These are phyloP conservation scores for Scopulariopsis brevicaulis DNA, from an alignment of 2,329 filamentous ascomycete genomes.

Conservation along the genomic window DNA sequence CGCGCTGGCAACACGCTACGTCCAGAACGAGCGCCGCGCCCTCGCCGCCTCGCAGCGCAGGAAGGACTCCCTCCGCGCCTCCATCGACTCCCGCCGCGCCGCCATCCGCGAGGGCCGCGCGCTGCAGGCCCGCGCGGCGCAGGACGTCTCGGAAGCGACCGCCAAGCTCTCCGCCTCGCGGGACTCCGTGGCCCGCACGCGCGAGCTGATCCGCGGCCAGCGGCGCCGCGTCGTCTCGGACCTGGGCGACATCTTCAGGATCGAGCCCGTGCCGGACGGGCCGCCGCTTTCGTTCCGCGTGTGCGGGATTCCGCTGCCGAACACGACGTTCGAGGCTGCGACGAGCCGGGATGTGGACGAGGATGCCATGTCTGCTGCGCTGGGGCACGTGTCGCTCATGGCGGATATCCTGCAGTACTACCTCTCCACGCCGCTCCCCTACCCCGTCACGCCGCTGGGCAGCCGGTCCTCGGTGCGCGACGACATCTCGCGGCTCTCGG, in stretches of 20 bases:
- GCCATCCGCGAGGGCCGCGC: constrained; percentile 56
- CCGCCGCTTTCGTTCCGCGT: constrained; percentile 74
- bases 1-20: constrained; percentile 36
- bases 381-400: constrained; percentile 70
- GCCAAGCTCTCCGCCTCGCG: constrained; percentile 46
- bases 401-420: constrained; percentile 73
- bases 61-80: constrained; percentile 56
- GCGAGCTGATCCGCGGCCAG: constrained; percentile 68
- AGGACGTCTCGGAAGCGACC: constrained; percentile 34
- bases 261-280: constrained; percentile 47
- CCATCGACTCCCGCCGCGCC: constrained; percentile 51
- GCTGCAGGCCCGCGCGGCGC: constrained; percentile 44
- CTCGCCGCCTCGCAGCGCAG: constrained; percentile 50
- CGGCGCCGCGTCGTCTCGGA: constrained; percentile 81
- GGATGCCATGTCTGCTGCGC: constrained; percentile 65
- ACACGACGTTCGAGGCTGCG: constrained; percentile 57
- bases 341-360: constrained; percentile 38
- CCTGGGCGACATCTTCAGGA: constrained; percentile 67
- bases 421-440: constrained; percentile 66
- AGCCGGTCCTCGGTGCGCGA: constrained; percentile 70
- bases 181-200: constrained; percentile 41
- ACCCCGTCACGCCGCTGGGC: constrained; percentile 60
- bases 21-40: constrained; percentile 53
- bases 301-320: constrained; percentile 65
- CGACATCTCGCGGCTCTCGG: constrained; percentile 49